Evolutionary conservation across 768 basidiomycete genomes (phyloP), one percentile per base, ranked within the genome.

Genomic region (Mycena filopes): DNA sequence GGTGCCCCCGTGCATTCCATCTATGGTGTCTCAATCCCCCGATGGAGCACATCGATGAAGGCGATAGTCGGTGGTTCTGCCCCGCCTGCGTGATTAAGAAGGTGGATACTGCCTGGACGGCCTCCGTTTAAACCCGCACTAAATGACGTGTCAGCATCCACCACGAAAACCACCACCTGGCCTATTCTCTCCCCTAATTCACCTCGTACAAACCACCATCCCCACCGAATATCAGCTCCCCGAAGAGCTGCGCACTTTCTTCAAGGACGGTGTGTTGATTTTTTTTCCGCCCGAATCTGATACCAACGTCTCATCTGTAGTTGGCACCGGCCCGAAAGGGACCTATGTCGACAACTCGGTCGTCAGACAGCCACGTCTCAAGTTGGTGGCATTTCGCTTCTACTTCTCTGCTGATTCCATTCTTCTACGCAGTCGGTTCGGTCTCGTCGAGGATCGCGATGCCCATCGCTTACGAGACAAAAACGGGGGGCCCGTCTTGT

Each of bases 21-120:
- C 89, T 99, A 65, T 90, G 92, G 87, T 99, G 98, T 77, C 85
- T 99, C 69, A 93, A 99, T 77, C 98, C 98, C 56, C 98, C 98
- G 23, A 87, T 98, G 82, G 93, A 96, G 66, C 82, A 89, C 51
- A 84, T 91, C 66, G 95, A 98, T 77, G 87, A 98, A 47, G 92
- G 93, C 15, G 92, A 94, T 78, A 87, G 89, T 70, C 84, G 87
- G 74, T 95, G 91, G 90, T 93, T 88, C 78, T 94, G 94, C 78
- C 90, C 89, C 42, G 82, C 84, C 58, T 94, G 92, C 79, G 77
- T 79, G 57, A 82, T 88, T 70, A 83, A 84, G 66, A 89, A 91
- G 83, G 91, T 93, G 73, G 73, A 83, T 74, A 63, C 59, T 57
- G 50, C 63, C 67, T 54, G 41, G 36, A 12, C 51, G 60, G 20